Evolutionary conservation across 1,284 basidiomycete species (phyloP).

Genomic region (Malassezia caprae): DNA sequence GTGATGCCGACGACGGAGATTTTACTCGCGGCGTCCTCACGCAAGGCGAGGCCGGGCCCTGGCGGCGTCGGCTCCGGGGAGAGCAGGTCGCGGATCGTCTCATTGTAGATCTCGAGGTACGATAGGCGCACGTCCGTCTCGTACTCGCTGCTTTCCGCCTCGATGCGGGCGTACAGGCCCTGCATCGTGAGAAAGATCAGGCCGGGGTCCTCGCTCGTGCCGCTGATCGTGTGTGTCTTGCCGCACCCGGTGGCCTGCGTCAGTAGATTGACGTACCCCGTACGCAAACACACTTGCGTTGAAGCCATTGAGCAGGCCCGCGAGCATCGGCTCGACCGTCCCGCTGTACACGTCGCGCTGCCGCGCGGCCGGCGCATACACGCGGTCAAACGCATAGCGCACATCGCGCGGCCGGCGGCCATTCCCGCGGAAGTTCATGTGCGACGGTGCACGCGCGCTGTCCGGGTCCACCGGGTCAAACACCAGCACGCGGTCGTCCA

Average conservation of each 20-base stretch:
- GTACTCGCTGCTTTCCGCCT: conserved; percentile 30
- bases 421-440: conserved; percentile 14
- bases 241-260: conserved; percentile 43
- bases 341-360: conserved; percentile 40
- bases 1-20: conserved; percentile 47
- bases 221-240: conserved; percentile 48
- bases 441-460: background rate
- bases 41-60: conserved; percentile 38
- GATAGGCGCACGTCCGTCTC: conserved; percentile 42
- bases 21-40: conserved; percentile 42
- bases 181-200: conserved; percentile 48
- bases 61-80: conserved; percentile 38
- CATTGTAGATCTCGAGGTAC: conserved; percentile 48
- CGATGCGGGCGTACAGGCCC: conserved; percentile 43
- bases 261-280: conserved; percentile 23
- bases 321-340: conserved; percentile 40
- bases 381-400: conserved; percentile 45
- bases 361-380: conserved; percentile 34
- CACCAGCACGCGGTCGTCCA: conserved; percentile 46
- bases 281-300: conserved; percentile 48
- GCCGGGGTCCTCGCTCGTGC: conserved; percentile 40
- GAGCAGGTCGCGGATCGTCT: conserved; percentile 45
- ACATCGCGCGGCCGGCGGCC: conserved; percentile 27
- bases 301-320: conserved; percentile 43
- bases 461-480: conserved; percentile 41